Evolutionary conservation across 2,329 filamentous ascomycete genomes (phyloP), one percentile per base, ranked within the genome.

Genomic region (Colletotrichum tropicicola): DNA sequence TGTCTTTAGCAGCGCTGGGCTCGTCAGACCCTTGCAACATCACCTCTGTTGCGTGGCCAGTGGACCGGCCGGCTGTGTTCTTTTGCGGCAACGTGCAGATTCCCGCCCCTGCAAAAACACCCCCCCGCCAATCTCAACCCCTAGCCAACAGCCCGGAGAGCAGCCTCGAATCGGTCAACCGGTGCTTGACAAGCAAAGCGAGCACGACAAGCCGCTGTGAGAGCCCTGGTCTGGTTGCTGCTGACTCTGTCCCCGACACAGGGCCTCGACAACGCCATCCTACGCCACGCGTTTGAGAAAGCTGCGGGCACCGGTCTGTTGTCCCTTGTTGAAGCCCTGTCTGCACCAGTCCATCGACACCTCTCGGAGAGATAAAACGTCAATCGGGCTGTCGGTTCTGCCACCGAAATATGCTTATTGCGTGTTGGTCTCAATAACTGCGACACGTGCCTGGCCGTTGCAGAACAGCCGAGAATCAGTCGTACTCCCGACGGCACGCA

Each of bases 351-450:
- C 66, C 65, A 68, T 64, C 71, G 74, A 76, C 75, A 73, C 72
- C 74, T 77, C 72, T 78, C 78, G 78, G 78, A 66, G 53, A 64
- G 59, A 66, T 64, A 58, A 64, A 56, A 66, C 59, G 47, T 41
- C 60, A 49, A 58, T 63, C 53, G 41, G 59, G 35, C 19, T 27
- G 57, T 53, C 52, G 59, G 63, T 58, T 53, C 59, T 52, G 28
- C 25, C 52, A 58, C 51, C 52, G 39, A 63, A 32, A 64, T 66
- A 63, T 64, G 63, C 59, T 62, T 58, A 66, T 58, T 66, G 58
- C 25, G 17, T 23, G 53, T 65, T 55, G 35, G 21, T n/a, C 19
- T 35, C 49, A 43, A 35, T 56, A 55, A 54, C 27, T 19, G 27
- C 35, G 28, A 49, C 49, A 65, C 57, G 49, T 55, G 57, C 49